Base-by-base conservation (phyloP, 1,284 basidiomycete genomes). In the Cystobasidium slooffiae region DNA sequence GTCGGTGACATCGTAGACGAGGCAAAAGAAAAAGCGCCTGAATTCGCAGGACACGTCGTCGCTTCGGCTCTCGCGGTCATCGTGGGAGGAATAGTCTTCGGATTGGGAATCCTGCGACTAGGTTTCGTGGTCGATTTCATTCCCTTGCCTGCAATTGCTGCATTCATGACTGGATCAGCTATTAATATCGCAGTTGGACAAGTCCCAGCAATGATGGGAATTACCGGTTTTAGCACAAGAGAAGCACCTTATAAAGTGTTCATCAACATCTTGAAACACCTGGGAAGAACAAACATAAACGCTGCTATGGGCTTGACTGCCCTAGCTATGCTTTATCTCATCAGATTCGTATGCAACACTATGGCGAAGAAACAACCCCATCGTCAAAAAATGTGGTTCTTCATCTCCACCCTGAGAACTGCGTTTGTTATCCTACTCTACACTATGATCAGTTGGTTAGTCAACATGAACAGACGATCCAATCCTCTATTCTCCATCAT, bases 61-160 rank as follows among this genome's bases (percentile, higher is more conserved):
- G 96, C 92, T 1, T 92, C 90, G 6, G 88, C 89, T 0, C 83
- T 98, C 22, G 91, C 96, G 0, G 90, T 98, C 81, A 86, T 97
- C 58, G 91, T 89, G 81, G 96, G 96, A 51, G 92, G 94, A 82
- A 93, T 97, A 82, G 91, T 93, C n/a, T 88, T 98, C 51, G 92
- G 87, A 49, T 90, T 99, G 56, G 96, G 97, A 72, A 84, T 98
- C n/a, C 85, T 99, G 3, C 88, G 96, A 39, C 80, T 98, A 6
- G 96, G 96, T 0, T 97, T 95, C 92, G 85, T 99, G 59, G 90
- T 98, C 75, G 96, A 98, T 82, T 96, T 98, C 82, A 98, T 97
- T 77, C 90, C 92, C 20, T 86, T 88, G 3, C 93, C 94, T 0
- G 94, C 94, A 7, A 92, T 98, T 51, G 92, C 92, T 76, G 94